A percentile compares a stretch with the other conserved stretches of the same genome.
These are phyloP conservation scores for Neophaeococcomyces aloes DNA, from an alignment of 2,329 filamentous ascomycete genomes.

Conservation along the genomic window DNA sequence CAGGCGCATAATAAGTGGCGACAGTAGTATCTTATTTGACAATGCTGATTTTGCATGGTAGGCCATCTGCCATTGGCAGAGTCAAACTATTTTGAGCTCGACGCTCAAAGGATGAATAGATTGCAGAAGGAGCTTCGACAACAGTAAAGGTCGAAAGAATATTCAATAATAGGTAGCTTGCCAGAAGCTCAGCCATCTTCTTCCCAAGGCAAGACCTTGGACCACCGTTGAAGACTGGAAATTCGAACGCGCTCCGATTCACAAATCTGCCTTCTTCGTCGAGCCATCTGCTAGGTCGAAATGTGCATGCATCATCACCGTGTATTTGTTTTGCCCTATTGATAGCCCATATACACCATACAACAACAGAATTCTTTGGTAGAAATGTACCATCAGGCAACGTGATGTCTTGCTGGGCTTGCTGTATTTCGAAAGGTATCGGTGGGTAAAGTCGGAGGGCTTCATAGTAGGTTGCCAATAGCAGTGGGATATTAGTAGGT, in stretches of 20 bases:
- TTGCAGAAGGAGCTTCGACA: conserved; percentile 14
- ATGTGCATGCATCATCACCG: conserved; percentile 46
- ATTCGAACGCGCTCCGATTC: conserved; percentile 41
- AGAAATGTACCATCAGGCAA: conserved; percentile 38
- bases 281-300: conserved; percentile 47
- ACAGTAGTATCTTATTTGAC: too few relatives aligned
- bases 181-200: conserved; percentile 54
- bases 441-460: conserved; percentile 52
- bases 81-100: conserved; percentile 52
- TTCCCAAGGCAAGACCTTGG: conserved; percentile 52
- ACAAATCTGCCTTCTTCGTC: conserved; percentile 28
- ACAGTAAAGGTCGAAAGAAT: conserved; percentile 45
- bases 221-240: conserved; percentile 58
- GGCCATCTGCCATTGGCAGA: conserved; percentile 52
- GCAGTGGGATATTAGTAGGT: conserved; percentile 42
- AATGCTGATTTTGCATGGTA: too few relatives aligned
- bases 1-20: too few relatives aligned
- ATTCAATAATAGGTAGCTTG: conserved; percentile 45
- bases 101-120: conserved; percentile 23
- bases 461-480: conserved; percentile 52
- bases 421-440: conserved; percentile 56
- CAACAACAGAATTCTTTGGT: conserved; percentile 43
- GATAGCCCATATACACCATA: conserved; percentile 58
- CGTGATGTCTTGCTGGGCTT: conserved; percentile 42
- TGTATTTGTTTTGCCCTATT: conserved; percentile 47